phyloP scores from a whole-genome alignment of 441 rosid genomes.

The Omphalea diandra region DNA sequence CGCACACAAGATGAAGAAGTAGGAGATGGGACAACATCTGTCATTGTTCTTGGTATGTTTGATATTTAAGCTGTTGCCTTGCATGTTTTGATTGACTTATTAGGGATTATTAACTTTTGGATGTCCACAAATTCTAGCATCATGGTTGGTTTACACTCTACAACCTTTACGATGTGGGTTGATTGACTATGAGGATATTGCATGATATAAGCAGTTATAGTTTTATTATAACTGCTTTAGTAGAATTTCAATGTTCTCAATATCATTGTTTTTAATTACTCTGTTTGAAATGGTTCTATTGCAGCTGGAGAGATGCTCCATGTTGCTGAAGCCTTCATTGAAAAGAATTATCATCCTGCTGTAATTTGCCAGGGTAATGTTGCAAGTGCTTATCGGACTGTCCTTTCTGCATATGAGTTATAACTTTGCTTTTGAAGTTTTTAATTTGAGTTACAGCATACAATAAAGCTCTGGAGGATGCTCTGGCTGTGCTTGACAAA shows the following conservation, averaged over 20 bases:
- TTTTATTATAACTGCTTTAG: not conserved
- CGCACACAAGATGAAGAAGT: constrained; percentile 98
- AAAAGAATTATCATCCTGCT: constrained; percentile 88
- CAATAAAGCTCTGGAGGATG: constrained; percentile 89
- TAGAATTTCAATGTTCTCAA: not conserved
- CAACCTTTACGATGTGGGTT: not conserved
- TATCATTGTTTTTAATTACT: not conserved
- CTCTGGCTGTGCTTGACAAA: constrained; percentile 82
- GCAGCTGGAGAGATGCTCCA: constrained; percentile 97
- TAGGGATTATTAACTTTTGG: not conserved
- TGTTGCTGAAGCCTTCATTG: constrained; percentile 89
- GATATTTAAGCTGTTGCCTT: not conserved
- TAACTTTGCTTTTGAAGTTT: constrained; percentile 10
- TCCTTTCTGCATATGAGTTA: constrained; percentile 13
- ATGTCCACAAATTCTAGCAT: not conserved
- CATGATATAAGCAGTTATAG: not conserved
- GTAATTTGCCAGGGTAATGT: constrained; percentile 82
- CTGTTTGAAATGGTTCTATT: constrained; percentile 6
- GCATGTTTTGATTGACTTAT: not conserved
- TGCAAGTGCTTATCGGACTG: constrained; percentile 3
- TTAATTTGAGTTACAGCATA: constrained; percentile 60
- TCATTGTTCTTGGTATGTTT: constrained; percentile 78
- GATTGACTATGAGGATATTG: not conserved
- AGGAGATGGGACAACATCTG: constrained; percentile 98
- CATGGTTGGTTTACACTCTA: not conserved